Conservation (phyloP, 2,329 filamentous ascomycete species). For the Colletotrichum tofieldiae region DNA sequence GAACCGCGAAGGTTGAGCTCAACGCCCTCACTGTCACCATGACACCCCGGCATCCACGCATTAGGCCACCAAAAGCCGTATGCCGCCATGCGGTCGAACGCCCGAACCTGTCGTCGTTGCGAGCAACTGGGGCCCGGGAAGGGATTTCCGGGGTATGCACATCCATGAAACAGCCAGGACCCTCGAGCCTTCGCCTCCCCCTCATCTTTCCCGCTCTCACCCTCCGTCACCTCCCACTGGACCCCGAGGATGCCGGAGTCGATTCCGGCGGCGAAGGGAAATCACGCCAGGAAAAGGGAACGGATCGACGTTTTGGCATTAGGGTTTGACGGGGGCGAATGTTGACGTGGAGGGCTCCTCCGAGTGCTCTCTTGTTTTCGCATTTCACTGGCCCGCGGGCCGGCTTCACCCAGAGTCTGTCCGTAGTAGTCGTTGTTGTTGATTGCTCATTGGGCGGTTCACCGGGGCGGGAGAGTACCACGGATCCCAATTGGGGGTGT, state of each 20-base stretch:
- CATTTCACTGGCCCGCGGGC: background rate
- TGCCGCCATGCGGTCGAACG: conserved; percentile 13
- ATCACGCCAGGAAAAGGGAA: background rate
- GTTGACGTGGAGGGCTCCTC: background rate
- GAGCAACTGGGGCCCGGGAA: background rate
- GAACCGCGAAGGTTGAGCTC: background rate
- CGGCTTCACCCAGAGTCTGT: background rate
- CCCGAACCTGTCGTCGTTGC: conserved; percentile 15
- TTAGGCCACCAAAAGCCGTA: background rate
- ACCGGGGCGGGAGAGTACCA: no score
- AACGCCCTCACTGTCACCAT: background rate
- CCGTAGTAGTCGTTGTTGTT: background rate
- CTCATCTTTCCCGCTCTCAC: background rate
- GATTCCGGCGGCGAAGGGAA: conserved; percentile 13
- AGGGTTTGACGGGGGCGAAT: background rate
- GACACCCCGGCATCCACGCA: background rate
- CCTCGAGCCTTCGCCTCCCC: conserved; percentile 18
- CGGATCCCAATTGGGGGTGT: background rate
- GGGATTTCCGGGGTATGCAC: conserved; percentile 18
- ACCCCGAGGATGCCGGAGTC: conserved; percentile 7
- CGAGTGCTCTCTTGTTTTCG: background rate
- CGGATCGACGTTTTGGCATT: background rate
- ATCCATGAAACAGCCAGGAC: conserved; percentile 22
- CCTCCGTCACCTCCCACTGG: conserved; percentile 12
- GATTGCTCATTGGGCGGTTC: no score